Conservation (phyloP, 176 grass and related monocot genomes). For the Triticum turgidum region DNA sequence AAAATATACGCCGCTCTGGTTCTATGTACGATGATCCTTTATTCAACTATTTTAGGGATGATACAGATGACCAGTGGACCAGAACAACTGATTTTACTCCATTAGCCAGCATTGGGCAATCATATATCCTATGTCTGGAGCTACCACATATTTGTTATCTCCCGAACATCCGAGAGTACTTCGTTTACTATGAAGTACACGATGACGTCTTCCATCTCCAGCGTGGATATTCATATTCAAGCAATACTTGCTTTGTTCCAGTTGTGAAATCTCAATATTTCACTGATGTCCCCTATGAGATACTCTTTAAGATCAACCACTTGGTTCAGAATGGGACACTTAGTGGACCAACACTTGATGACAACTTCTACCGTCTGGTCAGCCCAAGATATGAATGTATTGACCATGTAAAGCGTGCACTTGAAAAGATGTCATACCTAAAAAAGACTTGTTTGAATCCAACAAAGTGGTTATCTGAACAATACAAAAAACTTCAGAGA, state of each 20-base stretch:
- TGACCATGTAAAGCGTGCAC: slow-evolving; percentile 57
- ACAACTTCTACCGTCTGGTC: slow-evolving; percentile 53
- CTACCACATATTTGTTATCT: slow-evolving; percentile 37
- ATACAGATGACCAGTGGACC: slow-evolving; percentile 70
- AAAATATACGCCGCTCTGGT: neutral
- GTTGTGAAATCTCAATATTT: slow-evolving; percentile 46
- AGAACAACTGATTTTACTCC: slow-evolving; percentile 80
- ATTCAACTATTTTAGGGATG: slow-evolving; percentile 64
- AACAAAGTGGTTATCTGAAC: slow-evolving; percentile 50
- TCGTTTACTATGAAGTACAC: slow-evolving; percentile 66
- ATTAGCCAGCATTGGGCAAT: slow-evolving; percentile 73
- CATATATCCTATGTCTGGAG: slow-evolving; percentile 73
- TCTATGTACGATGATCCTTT: slow-evolving; percentile 47
- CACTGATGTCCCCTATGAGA: slow-evolving; percentile 58
- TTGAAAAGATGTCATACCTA: slow-evolving; percentile 61
- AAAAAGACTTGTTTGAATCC: slow-evolving; percentile 76
- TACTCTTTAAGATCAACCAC: slow-evolving; percentile 85
- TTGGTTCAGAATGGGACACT: slow-evolving; percentile 91
- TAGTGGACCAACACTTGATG: slow-evolving; percentile 68
- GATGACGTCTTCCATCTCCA: slow-evolving; percentile 35
- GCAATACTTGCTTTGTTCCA: slow-evolving; percentile 46
- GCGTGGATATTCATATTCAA: slow-evolving; percentile 56
- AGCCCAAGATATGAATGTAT: slow-evolving; percentile 31
- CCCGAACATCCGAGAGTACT: slow-evolving; percentile 63
- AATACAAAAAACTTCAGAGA: slow-evolving; percentile 42